Evolutionary conservation across 1,284 basidiomycete genomes (phyloP), one percentile per base, ranked within the genome.

Genomic region (Puccinia polysora): DNA sequence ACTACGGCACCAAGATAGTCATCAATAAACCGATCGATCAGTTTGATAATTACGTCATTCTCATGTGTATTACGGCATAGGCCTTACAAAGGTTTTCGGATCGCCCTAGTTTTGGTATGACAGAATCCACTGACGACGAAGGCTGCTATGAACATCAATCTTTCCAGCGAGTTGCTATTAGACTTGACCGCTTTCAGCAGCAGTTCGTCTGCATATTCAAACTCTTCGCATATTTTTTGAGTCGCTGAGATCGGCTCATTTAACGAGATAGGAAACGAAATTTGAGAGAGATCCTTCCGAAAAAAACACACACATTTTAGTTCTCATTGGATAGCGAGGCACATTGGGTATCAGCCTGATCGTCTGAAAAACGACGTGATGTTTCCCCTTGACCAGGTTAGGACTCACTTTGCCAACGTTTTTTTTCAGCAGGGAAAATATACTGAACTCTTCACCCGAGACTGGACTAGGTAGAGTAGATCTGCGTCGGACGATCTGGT

Each of bases 391-490:
- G 25, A 14, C 14, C 8, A 18, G 4, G 36, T 40, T 10, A 20
- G 20, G 8, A 52, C 79, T 71, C 74, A 89, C 89, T 83, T 92
- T 93, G 71, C 91, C 91, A 59, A 96, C 88, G 77, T 92, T 95
- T 82, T 93, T 95, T 82, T 91, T 91, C 65, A 96, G 81, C 73
- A 95, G 86, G 0, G 87, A 82, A 77, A 95, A 90, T 50, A 96
- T 81, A 75, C 89, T 91, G 3, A 90, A 89, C 81, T 96, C 92
- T 73, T 94, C 90, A 1, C 86, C 87, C 5, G 81, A 81, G 0
- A 82, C 80, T 4, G 80, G 80, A 18, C 80, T 79, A 18, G 87
- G 91, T 49, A 96, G 82, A 60, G 82, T 81, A 1, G 84, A 86
- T 74, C 90, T 83, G 74, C 87, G 75, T 80, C 81, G 73, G 64